Conservation (phyloP, 345 rosid genomes). For the Brassica rapa region DNA sequence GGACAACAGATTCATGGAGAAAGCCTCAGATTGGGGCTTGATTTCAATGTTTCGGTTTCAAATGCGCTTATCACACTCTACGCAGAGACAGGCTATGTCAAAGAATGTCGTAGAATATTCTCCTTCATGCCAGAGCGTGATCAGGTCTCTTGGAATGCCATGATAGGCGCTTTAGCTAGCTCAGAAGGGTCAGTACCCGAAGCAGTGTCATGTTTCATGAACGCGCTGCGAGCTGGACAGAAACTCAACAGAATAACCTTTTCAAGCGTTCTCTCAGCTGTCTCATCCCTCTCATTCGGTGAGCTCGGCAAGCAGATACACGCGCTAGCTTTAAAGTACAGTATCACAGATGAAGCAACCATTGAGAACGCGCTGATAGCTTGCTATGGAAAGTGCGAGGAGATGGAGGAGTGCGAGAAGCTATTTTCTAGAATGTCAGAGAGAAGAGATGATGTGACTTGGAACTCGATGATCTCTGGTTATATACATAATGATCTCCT, state of each 20-base stretch:
- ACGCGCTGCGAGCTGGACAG: slow-evolving; percentile 69
- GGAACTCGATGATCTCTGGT: slow-evolving; percentile 93
- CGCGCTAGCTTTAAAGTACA: slow-evolving; percentile 56
- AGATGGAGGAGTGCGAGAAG: slow-evolving; percentile 73
- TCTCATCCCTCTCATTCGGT: slow-evolving; percentile 54
- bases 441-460: slow-evolving; percentile 76
- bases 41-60: slow-evolving; percentile 80
- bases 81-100: slow-evolving; percentile 58
- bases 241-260: slow-evolving; percentile 69
- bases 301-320: slow-evolving; percentile 70
- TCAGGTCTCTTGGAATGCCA: slow-evolving; percentile 91
- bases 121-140: slow-evolving; percentile 67
- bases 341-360: slow-evolving; percentile 49
- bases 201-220: slow-evolving; percentile 54
- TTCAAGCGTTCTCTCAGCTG: slow-evolving; percentile 65
- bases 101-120: slow-evolving; percentile 59
- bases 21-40: slow-evolving; percentile 69
- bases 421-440: slow-evolving; percentile 76
- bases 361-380: slow-evolving; percentile 84
- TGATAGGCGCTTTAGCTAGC: slow-evolving; percentile 74
- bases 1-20: slow-evolving; percentile 78
- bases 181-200: slow-evolving; percentile 52
- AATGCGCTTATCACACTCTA: slow-evolving; percentile 77
- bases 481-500: slow-evolving; percentile 72
- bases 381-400: slow-evolving; percentile 82